Percentiles rank a stretch among this genome's conserved stretches.
These are phyloP conservation scores for Asclepias syriaca DNA, from an alignment of 257 asterid genomes.

Conservation along the genomic window DNA sequence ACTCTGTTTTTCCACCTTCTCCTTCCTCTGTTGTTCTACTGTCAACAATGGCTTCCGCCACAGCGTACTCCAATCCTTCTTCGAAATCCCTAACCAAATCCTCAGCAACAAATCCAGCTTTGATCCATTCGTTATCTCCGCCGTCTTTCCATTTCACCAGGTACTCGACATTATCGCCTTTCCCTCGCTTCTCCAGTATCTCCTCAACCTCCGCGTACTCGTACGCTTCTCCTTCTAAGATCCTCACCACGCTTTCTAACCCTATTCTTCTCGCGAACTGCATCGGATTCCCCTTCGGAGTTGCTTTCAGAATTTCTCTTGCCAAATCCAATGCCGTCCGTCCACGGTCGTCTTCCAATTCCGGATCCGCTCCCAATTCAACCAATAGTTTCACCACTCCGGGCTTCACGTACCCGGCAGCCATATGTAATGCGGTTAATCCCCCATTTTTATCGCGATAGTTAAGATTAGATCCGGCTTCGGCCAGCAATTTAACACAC, in stretches of 20 bases:
- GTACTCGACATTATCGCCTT: constrained; percentile 65
- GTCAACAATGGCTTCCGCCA: constrained; percentile 64
- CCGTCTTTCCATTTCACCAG: constrained; percentile 87
- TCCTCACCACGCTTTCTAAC: constrained; percentile 54
- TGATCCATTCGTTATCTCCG: constrained; percentile 83
- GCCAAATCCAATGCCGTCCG: constrained; percentile 73
- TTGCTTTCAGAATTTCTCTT: constrained; percentile 51
- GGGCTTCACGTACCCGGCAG: constrained; percentile 79
- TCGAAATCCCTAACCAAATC: constrained; percentile 78
- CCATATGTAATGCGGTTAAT: constrained; percentile 78
- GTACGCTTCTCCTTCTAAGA: constrained; percentile 58
- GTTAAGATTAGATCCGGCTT: constrained; percentile 64
- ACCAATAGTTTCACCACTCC: constrained; percentile 54
- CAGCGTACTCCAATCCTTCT: constrained; percentile 86
- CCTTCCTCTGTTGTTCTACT: constrained; percentile 22
- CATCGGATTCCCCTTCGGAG: constrained; percentile 61
- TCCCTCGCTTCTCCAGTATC: constrained; percentile 82
- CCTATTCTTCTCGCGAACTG: constrained; percentile 82
- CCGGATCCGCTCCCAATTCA: constrained; percentile 63
- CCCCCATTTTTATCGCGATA: constrained; percentile 61
- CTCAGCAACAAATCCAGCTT: constrained; percentile 46
- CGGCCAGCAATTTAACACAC: constrained; percentile 58
- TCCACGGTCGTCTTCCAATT: constrained; percentile 49
- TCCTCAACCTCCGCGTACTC: constrained; percentile 87
- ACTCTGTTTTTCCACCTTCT: constrained; percentile 54